phyloP scores from a whole-genome alignment of 345 rosid species.

The Hibiscus syriacus region DNA sequence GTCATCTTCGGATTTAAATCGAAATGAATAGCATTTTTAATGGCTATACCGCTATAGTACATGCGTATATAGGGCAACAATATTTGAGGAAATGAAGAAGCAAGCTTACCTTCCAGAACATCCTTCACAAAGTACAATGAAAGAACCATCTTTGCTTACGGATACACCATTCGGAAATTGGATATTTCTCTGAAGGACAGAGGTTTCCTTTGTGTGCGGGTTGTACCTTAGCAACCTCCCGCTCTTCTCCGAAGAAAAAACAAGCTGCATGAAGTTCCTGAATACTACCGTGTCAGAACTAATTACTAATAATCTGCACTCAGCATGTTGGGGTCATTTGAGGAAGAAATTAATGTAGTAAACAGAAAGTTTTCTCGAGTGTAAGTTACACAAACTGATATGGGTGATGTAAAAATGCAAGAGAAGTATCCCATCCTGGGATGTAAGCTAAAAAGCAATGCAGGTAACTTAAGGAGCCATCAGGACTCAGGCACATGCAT shows the following conservation, averaged over 20 bases:
- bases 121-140: slow-evolving; percentile 67
- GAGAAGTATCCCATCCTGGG: neutral
- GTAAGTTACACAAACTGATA: neutral
- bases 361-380: too few relatives aligned
- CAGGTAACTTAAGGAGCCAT: neutral
- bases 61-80: neutral
- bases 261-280: too few relatives aligned
- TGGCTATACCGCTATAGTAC: neutral
- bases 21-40: neutral
- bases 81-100: neutral
- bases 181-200: slow-evolving; percentile 54
- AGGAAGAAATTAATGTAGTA: too few relatives aligned
- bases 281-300: too few relatives aligned
- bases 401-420: neutral
- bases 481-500: neutral
- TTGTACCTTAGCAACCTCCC: slow-evolving; percentile 54
- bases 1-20: neutral
- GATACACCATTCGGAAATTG: slow-evolving; percentile 87
- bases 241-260: too few relatives aligned
- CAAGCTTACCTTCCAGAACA: slow-evolving; percentile 50
- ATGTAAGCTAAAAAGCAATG: neutral
- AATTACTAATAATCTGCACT: too few relatives aligned
- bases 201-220: slow-evolving; percentile 55
- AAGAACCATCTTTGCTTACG: slow-evolving; percentile 80
- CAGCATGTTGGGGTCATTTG: too few relatives aligned